Base-by-base conservation (phyloP, 2,329 filamentous ascomycete genomes). In the Ophidiomyces ophidiicola region DNA sequence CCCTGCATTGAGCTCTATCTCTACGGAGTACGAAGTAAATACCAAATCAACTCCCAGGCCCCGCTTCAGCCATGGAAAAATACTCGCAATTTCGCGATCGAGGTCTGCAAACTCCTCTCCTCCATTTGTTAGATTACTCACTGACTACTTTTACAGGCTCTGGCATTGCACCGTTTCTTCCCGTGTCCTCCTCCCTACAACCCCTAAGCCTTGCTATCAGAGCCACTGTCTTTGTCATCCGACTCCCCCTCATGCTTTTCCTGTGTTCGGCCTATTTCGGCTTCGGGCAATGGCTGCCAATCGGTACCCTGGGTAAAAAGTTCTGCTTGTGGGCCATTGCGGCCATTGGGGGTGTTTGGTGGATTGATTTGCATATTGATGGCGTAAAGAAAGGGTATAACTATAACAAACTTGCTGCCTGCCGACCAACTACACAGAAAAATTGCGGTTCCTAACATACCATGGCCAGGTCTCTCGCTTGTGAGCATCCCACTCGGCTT, bases 341-440 rank as follows among this genome's bases (percentile, higher is more conserved):
- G 50, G 81, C 78, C 25, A 81, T 93, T 43, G 85, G 87, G 0
- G 88, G 90, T 19, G 83, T 98, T 42, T 96, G 87, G 86, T 96
- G 88, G 88, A 80, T 94, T 41, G 90, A 98, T 61, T 68, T 98
- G n/a, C 88, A 94, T 60, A 84, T 98, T 48, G 90, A 98, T 58
- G 88, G 88, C 43, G 90, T 98, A 39, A 87, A 84, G 63, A 83
- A 86, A 64, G 90, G 90, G 64, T 87, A 59, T 11, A 18, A 2
- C 14, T 8, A 3, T 24, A n/a, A 12, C 12, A 30, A 24, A n/a
- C 18, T 8, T 39, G 6, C 10, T 17, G n/a, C 21, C 28, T n/a
- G 20, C 8, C 5, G 3, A 3, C 14, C n/a, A n/a, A n/a, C n/a
- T n/a, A n/a, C n/a, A n/a, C n/a, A 6, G 5, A 31, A 31, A 19